phyloP scores from a whole-genome alignment of 139 green algal genomes.

The Picochlorum costavermella region DNA sequence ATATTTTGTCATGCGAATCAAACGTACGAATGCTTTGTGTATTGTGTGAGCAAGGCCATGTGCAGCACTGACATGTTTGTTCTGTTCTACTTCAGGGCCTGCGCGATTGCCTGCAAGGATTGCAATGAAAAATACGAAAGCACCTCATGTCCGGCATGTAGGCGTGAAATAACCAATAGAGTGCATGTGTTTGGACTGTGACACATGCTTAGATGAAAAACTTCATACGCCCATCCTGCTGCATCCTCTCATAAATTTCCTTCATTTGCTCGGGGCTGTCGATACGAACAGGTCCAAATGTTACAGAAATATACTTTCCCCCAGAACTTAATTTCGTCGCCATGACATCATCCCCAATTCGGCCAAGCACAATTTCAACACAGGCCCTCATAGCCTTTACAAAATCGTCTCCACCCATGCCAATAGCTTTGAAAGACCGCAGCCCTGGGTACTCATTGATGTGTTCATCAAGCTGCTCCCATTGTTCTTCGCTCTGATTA shows the following conservation, averaged over 20 bases:
- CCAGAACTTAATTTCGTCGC: constrained; percentile 8
- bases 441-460: constrained; percentile 39
- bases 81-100: not conserved
- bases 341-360: constrained; percentile 24
- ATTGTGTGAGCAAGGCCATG: not conserved
- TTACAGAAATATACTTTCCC: constrained; percentile 42
- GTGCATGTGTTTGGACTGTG: not conserved
- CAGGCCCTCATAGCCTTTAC: constrained; percentile 17
- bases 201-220: constrained; percentile 15
- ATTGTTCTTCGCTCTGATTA: constrained; percentile 26
- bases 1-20: not conserved
- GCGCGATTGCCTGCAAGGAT: not conserved
- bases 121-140: constrained; percentile 1
- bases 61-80: not conserved
- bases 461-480: constrained; percentile 37
- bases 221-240: constrained; percentile 14
- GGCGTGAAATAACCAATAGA: not conserved
- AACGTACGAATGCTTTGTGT: not conserved
- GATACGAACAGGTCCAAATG: constrained; percentile 22
- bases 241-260: constrained; percentile 16
- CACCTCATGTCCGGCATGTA: not conserved
- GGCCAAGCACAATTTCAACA: constrained; percentile 37
- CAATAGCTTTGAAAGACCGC: constrained; percentile 42
- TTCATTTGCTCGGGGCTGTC: constrained; percentile 32
- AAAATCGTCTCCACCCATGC: constrained; percentile 32